Evolutionary conservation across 331 rosid genomes (phyloP), one percentile per base, ranked within the genome.

Genomic region (Prunus yedoensis): DNA sequence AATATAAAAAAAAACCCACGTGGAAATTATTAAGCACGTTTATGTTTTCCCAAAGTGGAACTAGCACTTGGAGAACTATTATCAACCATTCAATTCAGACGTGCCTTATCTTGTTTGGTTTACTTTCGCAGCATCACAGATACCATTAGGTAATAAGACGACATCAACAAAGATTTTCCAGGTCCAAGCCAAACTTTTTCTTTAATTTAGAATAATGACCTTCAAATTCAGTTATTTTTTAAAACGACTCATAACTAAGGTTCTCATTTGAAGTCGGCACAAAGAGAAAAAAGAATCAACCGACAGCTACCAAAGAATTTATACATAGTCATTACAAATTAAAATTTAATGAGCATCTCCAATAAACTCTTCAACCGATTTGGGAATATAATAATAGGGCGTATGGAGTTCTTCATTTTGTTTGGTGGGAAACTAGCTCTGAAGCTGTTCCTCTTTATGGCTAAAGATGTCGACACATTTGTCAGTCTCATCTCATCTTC

Each of bases 11-110:
- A 69, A 43, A 7, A 23, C 17, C 14, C 67, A 57, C 16, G 10
- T 56, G 45, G 30, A 41, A 43, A 58, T 8, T 72, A 35, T 57
- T 21, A n/a, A 8, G 61, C 78, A 74, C 71, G 63, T 30, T 74
- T 62, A 62, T 74, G 66, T 62, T 62, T 51, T 4, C 71, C 71
- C 23, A 2, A 21, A 28, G 46, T 49, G 23, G 60, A 69, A 15
- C 10, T 8, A 27, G 59, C 58, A 21, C 43, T 16, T 66, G 52
- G 15, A 10, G 4, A 47, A 35, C 41, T 5, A 14, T 4, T 1
- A 18, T 2, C 25, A 27, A 60, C 67, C 45, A 15, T 62, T 62
- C 9, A 3, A 30, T 30, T 30, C 51, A 23, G 71, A 43, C 71
- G 8, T 8, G 14, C 43, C 67, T 35, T 14, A 30, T 62, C 46